Percentiles rank a stretch among this genome's conserved stretches.
Conservation (phyloP, 2,329 filamentous ascomycete genomes). For the Curvularia sp. region DNA sequence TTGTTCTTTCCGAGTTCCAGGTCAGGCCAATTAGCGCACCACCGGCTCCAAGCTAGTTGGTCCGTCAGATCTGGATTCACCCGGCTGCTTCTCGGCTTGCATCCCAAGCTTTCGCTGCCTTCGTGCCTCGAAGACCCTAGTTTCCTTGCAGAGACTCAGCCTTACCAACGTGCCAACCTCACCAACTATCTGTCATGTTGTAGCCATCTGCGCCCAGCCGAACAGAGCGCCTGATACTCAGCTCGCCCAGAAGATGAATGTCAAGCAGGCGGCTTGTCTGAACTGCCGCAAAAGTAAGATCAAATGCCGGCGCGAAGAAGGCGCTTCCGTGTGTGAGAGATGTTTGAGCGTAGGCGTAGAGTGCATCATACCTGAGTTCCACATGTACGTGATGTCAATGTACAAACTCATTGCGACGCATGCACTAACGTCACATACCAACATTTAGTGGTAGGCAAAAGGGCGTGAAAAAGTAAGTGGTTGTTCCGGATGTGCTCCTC, state of each 20-base stretch:
- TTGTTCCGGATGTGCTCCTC: neutral
- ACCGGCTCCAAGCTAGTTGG: constrained; percentile 1
- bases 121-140: neutral
- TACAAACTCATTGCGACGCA: neutral
- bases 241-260: constrained; percentile 24
- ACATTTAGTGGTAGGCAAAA: constrained; percentile 66
- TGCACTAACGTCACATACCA: neutral
- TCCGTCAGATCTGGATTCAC: constrained; percentile 6
- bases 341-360: constrained; percentile 65
- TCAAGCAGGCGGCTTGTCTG: constrained; percentile 63
- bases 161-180: neutral
- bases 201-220: neutral
- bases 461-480: constrained; percentile 74
- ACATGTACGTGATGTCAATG: constrained; percentile 52
- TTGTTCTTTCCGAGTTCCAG: constrained; percentile 4
- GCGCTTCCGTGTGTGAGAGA: constrained; percentile 65
- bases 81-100: neutral
- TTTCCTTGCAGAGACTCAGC: neutral
- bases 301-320: constrained; percentile 62
- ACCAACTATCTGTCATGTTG: constrained; percentile 4
- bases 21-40: constrained; percentile 12
- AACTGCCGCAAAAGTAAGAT: constrained; percentile 72
- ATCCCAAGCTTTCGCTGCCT: neutral
- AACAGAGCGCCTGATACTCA: neutral
- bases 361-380: constrained; percentile 71